Evolutionary conservation across 1,284 basidiomycete genomes (phyloP), one percentile per base, ranked within the genome.

Genomic region (Sanghuangporus sanghuang): DNA sequence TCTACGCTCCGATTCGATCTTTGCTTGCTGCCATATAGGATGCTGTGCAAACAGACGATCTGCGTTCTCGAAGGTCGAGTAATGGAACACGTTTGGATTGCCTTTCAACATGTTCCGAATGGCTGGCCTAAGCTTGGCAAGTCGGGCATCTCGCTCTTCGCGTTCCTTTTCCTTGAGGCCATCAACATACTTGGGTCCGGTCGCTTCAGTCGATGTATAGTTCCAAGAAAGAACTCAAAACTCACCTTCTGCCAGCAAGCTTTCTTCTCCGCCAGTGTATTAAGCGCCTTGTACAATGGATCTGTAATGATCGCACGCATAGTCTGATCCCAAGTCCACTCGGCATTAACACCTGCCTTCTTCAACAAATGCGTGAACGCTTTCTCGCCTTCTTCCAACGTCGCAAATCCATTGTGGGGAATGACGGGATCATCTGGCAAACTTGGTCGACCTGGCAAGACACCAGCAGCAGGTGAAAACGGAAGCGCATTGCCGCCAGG

Each of bases 271-370:
- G 94, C 92, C 58, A 98, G 81, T 53, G 92, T 93, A 72, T 93
- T 93, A 66, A 99, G 81, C 57, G 95, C 91, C 78, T 96, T 97
- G 79, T 98, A 99, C 68, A 98, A 78, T 44, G 97, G 96, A 78
- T 99, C 96, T 69, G 95, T 98, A 76, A 99, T 96, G 75, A 97
- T 95, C 69, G 92, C 90, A 71, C 96, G 86, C 92, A 99, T 97
- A 55, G 96, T 95, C 77, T 93, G 88, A 75, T 99, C 97, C 97
- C 97, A 99, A 21, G 94, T 96, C 92, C 93, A 98, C 68, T 84
- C 87, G 55, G 91, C 86, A 76, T 95, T 92, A 56, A 99, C 89
- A 23, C 92, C 91, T 58, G 93, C 92, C 73, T 93, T 91, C 70
- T 88, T 85, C 67, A 99, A 78, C 59, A 99, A 80, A 75, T 92